Conservation (phyloP, 176 grass and related monocot species). For the Zizania latifolia region DNA sequence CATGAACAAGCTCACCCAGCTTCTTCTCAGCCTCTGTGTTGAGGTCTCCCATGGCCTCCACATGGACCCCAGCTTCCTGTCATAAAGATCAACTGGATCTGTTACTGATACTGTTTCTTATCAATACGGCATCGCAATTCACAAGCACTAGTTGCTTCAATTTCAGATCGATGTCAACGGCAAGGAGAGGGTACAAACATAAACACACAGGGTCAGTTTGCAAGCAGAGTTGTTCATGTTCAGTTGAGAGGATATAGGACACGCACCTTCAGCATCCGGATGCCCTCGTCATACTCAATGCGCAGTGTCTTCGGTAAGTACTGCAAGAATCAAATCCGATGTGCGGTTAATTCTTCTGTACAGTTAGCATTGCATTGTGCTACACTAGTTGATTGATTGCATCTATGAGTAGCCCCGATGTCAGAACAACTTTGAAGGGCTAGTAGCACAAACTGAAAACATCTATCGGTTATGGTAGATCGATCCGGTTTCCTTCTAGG, state of each 20-base stretch:
- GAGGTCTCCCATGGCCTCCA: conserved; percentile 53
- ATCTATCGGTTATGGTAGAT: no score
- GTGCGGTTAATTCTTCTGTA: neutral
- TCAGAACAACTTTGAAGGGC: no score
- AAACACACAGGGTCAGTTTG: neutral
- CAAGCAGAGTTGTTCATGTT: neutral
- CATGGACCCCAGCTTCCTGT: conserved; percentile 20
- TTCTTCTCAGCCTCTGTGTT: conserved; percentile 60
- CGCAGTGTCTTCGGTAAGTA: conserved; percentile 44
- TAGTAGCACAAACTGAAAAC: no score
- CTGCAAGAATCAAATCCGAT: conserved; percentile 33
- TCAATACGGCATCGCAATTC: neutral
- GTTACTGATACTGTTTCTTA: neutral
- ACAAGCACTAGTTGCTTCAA: neutral
- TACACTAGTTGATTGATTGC: neutral
- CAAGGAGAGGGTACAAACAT: neutral
- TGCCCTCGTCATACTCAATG: conserved; percentile 51
- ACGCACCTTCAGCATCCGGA: conserved; percentile 58
- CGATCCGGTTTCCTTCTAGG: neutral
- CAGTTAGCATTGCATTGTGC: neutral
- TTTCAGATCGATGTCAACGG: neutral
- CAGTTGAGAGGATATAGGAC: neutral
- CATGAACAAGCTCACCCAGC: conserved; percentile 46
- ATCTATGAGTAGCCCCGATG: neutral
- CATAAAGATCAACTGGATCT: neutral